phyloP scores from a whole-genome alignment of 345 rosid species.

The Dipteronia sinensis region DNA sequence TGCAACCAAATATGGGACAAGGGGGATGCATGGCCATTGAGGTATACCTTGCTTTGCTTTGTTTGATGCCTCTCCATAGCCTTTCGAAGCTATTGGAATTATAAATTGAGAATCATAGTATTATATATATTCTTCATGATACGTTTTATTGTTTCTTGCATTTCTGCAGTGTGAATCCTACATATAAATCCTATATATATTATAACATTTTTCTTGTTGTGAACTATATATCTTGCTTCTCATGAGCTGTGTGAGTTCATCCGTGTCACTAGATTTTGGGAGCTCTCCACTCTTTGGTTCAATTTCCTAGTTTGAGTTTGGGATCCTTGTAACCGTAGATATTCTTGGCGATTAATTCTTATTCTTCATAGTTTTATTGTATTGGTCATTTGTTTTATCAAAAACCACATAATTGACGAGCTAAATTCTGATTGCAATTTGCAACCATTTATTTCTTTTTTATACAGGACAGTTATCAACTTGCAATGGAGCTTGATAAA shows the following conservation, averaged over 20 bases:
- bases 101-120: background rate
- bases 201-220: background rate
- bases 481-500: slow-evolving; percentile 78
- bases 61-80: background rate
- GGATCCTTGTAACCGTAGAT: background rate
- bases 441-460: slow-evolving; percentile 5
- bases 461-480: slow-evolving; percentile 82
- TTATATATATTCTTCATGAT: too few relatives aligned
- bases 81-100: background rate
- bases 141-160: too few relatives aligned
- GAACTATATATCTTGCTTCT: too few relatives aligned
- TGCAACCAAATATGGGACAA: slow-evolving; percentile 98
- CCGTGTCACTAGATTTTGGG: background rate
- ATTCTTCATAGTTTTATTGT: too few relatives aligned
- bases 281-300: background rate
- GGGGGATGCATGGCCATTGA: slow-evolving; percentile 99
- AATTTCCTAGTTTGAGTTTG: background rate
- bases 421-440: background rate
- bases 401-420: background rate
- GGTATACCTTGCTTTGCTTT: slow-evolving; percentile 42
- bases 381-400: background rate
- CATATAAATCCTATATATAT: background rate
- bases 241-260: background rate
- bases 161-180: background rate
- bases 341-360: background rate